Evolutionary conservation across 2,329 filamentous ascomycete species (phyloP).

Genomic region (Furcasterigmium furcatum): DNA sequence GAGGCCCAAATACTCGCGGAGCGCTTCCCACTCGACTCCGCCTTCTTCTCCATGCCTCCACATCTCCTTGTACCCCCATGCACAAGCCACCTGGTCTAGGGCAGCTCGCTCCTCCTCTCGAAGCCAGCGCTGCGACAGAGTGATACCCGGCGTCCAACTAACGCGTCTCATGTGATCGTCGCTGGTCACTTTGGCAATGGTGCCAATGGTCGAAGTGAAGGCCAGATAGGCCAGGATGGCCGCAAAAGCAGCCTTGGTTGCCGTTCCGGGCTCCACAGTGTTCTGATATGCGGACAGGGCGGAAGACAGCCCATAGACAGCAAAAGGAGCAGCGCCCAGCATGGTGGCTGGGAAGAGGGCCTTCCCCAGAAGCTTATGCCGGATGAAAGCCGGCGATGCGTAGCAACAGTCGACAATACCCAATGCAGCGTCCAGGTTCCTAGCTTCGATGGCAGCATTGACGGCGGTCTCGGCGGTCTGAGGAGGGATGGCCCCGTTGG

Average conservation of each 20-base stretch:
- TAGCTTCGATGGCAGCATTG: constrained; percentile 73
- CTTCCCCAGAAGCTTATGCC: constrained; percentile 64
- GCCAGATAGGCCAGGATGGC: constrained; percentile 81
- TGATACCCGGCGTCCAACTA: constrained; percentile 82
- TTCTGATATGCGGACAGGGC: constrained; percentile 65
- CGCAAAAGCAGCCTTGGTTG: constrained; percentile 74
- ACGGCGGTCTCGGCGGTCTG: constrained; percentile 71
- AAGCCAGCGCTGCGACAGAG: constrained; percentile 78
- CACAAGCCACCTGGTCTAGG: constrained; percentile 78
- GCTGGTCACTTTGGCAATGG: constrained; percentile 79
- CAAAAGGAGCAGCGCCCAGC: constrained; percentile 57
- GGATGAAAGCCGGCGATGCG: constrained; percentile 61
- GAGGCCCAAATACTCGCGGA: constrained; percentile 78
- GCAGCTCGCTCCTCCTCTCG: constrained; percentile 87
- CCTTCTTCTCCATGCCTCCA: constrained; percentile 85
- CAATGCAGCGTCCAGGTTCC: constrained; percentile 75
- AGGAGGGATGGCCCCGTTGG: constrained; percentile 70
- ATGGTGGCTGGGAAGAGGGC: constrained; percentile 57
- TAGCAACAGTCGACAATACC: constrained; percentile 71
- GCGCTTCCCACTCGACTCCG: constrained; percentile 81
- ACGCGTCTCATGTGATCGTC: constrained; percentile 96
- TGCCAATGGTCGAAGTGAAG: constrained; percentile 76
- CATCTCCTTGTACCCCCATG: constrained; percentile 87
- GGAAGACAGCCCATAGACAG: constrained; percentile 67
- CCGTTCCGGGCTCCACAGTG: constrained; percentile 72